phyloP scores from a whole-genome alignment of 495 filamentous ascomycete species.

The Lepidopterella palustris region DNA sequence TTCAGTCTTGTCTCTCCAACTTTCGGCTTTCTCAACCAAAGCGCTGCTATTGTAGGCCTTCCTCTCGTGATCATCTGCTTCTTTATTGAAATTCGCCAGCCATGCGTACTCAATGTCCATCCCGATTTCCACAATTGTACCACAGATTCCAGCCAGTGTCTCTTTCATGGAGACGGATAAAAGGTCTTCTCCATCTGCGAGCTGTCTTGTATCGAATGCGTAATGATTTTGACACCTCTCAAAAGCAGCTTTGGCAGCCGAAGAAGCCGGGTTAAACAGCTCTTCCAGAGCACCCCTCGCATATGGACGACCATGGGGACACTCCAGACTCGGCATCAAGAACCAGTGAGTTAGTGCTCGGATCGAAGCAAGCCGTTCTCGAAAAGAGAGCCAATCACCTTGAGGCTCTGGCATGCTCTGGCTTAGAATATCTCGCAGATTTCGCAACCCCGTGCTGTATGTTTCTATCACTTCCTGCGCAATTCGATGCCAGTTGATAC shows the following conservation, averaged over 20 bases:
- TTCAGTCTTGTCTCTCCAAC: constrained; percentile 28
- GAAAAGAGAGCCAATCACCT: background rate
- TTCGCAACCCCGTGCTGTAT: background rate
- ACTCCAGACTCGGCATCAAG: constrained; percentile 14
- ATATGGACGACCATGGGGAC: constrained; percentile 11
- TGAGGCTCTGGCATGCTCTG: background rate
- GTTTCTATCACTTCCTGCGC: constrained; percentile 13
- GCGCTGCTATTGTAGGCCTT: background rate
- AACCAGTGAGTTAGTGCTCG: constrained; percentile 17
- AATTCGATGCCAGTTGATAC: constrained; percentile 32
- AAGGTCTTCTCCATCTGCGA: constrained; percentile 21
- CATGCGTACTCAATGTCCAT: constrained; percentile 28
- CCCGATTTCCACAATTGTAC: constrained; percentile 28
- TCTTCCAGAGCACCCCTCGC: background rate
- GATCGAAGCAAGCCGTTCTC: background rate
- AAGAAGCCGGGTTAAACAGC: constrained; percentile 9
- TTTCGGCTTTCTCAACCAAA: background rate
- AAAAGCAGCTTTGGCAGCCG: constrained; percentile 1
- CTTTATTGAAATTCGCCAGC: constrained; percentile 8
- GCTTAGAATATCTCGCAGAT: background rate
- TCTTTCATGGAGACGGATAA: constrained; percentile 30
- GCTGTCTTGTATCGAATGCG: constrained; percentile 19
- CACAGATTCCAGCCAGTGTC: constrained; percentile 29
- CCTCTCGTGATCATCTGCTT: background rate
- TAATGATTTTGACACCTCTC: constrained; percentile 26